Evolutionary conservation across 2,329 filamentous ascomycete genomes (phyloP).

Genomic region (Scorias spongiosa): DNA sequence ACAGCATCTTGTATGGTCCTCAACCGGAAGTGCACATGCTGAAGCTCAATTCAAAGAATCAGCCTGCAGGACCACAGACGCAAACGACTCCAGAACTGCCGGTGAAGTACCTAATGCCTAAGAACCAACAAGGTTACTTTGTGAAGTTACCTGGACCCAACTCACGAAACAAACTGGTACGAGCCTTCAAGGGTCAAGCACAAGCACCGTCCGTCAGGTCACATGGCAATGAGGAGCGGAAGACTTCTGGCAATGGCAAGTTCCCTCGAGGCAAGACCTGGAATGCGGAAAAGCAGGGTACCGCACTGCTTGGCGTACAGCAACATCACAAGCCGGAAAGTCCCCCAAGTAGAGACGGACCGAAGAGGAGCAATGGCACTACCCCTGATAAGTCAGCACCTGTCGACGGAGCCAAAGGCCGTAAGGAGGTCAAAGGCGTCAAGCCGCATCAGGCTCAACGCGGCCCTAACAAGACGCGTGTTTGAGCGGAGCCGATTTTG

Average conservation of each 20-base stretch:
- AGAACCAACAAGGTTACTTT: constrained; percentile 11
- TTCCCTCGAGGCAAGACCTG: too few relatives aligned
- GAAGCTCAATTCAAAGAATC: neutral
- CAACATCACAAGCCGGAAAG: too few relatives aligned
- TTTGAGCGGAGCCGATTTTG: too few relatives aligned
- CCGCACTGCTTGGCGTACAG: too few relatives aligned
- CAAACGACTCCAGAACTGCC: neutral
- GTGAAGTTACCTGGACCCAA: constrained; percentile 15
- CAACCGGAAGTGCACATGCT: neutral
- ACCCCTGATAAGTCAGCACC: constrained; percentile 2
- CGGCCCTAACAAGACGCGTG: constrained; percentile 2
- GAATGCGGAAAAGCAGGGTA: too few relatives aligned
- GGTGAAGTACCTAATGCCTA: neutral
- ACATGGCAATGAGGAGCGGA: too few relatives aligned
- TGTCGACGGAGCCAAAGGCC: neutral
- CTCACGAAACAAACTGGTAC: constrained; percentile 3
- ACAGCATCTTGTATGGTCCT: constrained; percentile 3
- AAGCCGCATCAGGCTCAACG: too few relatives aligned
- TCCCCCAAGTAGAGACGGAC: too few relatives aligned
- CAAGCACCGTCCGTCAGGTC: too few relatives aligned
- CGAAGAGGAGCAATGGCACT: neutral
- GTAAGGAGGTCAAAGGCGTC: neutral
- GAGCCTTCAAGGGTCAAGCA: neutral
- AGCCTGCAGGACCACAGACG: neutral
- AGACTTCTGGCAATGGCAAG: too few relatives aligned